Evolutionary conservation across 106 monocot genomes (phyloP).

Genomic region (Dioscorea zingiberensis): DNA sequence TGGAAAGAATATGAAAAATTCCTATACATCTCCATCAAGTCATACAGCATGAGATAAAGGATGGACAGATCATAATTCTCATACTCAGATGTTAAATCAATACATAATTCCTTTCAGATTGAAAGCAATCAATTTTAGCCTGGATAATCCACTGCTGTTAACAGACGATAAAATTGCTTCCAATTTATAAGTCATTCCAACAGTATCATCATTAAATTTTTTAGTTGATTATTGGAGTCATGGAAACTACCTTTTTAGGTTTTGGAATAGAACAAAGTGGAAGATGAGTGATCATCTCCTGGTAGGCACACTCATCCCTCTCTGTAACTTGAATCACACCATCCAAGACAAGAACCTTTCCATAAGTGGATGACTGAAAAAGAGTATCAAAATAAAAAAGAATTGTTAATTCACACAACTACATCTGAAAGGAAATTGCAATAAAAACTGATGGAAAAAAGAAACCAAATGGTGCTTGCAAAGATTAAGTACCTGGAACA

Average conservation of each 20-base stretch:
- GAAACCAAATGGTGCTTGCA: neutral
- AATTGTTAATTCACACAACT: neutral
- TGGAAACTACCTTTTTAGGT: slow-evolving; percentile 26
- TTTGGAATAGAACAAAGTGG: slow-evolving; percentile 47
- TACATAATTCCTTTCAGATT: too few relatives aligned
- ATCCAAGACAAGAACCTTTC: slow-evolving; percentile 47
- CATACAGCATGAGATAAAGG: too few relatives aligned
- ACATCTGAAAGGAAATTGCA: neutral
- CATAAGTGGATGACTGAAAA: slow-evolving; percentile 42
- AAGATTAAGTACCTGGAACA: slow-evolving; percentile 31
- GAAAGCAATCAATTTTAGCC: too few relatives aligned
- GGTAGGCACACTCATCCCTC: slow-evolving; percentile 54
- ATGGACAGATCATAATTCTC: too few relatives aligned
- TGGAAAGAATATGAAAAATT: too few relatives aligned
- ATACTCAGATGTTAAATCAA: too few relatives aligned
- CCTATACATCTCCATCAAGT: too few relatives aligned
- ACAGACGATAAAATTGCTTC: too few relatives aligned
- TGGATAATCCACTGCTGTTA: too few relatives aligned
- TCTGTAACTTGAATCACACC: slow-evolving; percentile 47
- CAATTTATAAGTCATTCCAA: too few relatives aligned
- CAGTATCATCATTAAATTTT: too few relatives aligned
- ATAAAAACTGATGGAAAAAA: neutral
- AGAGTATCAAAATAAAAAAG: neutral
- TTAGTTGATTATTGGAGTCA: too few relatives aligned
- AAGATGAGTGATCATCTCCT: slow-evolving; percentile 47